These are phyloP conservation scores for Marasmius fiardii DNA, from an alignment of 1,284 basidiomycete species.

Conservation along the genomic window DNA sequence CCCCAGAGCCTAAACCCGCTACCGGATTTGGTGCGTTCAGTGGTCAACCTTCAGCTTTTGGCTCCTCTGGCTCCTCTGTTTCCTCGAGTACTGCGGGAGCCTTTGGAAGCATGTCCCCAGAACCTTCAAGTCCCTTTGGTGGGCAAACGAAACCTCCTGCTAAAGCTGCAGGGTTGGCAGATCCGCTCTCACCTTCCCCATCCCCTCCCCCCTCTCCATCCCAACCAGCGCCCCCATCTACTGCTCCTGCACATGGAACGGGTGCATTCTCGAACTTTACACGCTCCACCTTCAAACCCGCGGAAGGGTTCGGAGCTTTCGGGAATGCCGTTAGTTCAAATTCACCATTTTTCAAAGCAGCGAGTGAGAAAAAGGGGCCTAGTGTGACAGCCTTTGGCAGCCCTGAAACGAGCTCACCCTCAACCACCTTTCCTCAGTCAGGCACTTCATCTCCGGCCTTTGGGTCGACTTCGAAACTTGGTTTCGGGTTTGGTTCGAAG, in stretches of 20 bases:
- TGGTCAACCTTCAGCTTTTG: background rate
- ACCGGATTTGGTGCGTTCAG: background rate
- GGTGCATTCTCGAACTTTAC: constrained; percentile 35
- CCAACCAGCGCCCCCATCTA: background rate
- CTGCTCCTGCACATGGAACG: constrained; percentile 18
- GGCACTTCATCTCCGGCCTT: constrained; percentile 27
- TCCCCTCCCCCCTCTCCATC: constrained; percentile 5
- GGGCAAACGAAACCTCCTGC: no score
- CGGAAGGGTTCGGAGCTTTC: constrained; percentile 39
- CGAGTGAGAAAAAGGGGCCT: constrained; percentile 29
- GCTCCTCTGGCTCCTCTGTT: background rate
- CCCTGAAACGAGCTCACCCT: constrained; percentile 13
- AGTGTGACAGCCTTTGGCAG: constrained; percentile 33
- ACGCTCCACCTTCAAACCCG: constrained; percentile 33
- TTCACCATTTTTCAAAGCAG: constrained; percentile 55
- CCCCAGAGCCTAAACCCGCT: background rate
- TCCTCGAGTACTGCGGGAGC: background rate
- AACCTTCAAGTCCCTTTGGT: constrained; percentile 11
- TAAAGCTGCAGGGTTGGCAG: constrained; percentile 6
- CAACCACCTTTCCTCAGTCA: constrained; percentile 7
- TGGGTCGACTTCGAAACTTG: constrained; percentile 17
- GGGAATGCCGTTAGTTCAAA: constrained; percentile 28
- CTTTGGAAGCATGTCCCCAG: background rate
- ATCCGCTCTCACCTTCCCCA: constrained; percentile 8
- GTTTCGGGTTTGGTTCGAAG: constrained; percentile 10